Evolutionary conservation across 202 grass and related monocot genomes (phyloP).

Genomic region (Zizania palustris): DNA sequence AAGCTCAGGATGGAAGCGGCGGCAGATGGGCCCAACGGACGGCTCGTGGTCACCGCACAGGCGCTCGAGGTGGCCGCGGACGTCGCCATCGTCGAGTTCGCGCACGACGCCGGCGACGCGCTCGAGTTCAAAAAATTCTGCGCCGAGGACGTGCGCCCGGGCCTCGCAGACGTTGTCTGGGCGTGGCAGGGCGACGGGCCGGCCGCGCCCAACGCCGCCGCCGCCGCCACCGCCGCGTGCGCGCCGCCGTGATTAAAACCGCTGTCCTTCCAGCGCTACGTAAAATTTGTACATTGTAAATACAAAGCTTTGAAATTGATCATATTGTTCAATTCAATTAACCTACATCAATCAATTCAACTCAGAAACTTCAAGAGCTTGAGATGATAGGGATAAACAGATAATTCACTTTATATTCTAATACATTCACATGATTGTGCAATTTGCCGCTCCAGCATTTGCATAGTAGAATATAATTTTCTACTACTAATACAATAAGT

Average conservation of each 20-base stretch:
- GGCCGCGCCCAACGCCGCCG: background rate
- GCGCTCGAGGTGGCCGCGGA: slow-evolving; percentile 73
- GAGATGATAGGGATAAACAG: too few species aligned
- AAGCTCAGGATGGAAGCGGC: slow-evolving; percentile 62
- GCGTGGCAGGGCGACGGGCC: slow-evolving; percentile 83
- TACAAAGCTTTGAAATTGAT: too few species aligned
- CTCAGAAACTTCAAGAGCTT: too few species aligned
- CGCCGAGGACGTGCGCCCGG: slow-evolving; percentile 64
- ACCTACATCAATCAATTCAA: too few species aligned
- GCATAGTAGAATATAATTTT: too few species aligned
- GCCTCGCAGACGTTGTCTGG: slow-evolving; percentile 80
- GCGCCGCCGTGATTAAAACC: background rate
- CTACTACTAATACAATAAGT: too few species aligned
- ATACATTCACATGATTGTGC: slow-evolving; percentile 3
- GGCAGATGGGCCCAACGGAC: slow-evolving; percentile 46
- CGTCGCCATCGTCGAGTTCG: slow-evolving; percentile 82
- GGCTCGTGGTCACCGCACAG: slow-evolving; percentile 66
- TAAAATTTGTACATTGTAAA: slow-evolving; percentile 35
- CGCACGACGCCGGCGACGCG: slow-evolving; percentile 73
- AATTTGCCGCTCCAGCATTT: background rate
- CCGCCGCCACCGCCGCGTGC: slow-evolving; percentile 21
- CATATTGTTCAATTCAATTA: too few species aligned
- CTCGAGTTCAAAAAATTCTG: slow-evolving; percentile 89
- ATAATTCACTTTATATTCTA: too few species aligned
- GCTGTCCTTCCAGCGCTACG: background rate